Base-by-base conservation (phyloP, 768 basidiomycete genomes). In the Suillus fuscotomentosus region DNA sequence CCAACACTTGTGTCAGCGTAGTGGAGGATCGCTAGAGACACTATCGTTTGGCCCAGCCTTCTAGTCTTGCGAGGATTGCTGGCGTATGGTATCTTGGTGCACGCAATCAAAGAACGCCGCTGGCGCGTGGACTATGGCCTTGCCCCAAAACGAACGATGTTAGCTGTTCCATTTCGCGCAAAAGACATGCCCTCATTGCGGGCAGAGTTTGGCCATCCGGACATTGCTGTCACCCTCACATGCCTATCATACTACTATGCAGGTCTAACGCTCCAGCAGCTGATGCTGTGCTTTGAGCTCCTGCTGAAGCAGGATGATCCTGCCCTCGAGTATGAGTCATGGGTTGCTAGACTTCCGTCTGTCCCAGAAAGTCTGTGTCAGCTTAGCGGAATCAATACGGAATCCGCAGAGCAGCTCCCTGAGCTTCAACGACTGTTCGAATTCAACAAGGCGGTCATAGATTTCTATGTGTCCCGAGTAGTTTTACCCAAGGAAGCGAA, bases 401-500 rank as follows among this genome's bases (percentile, higher is more conserved):
- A 51, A 27, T 51, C 50, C 22, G 50, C 3, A 67, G 51, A 53
- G 27, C 51, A 53, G 51, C 51, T 53, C 27, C 27, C 5, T 5
- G 51, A 64, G 2, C 62, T 75, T 14, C 39, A 66, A n/a, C 69
- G 68, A 11, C 27, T 66, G 4, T 68, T 75, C 24, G 36, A 55
- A 41, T 51, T 50, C 38, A 74, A 74, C 56, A 63, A 71, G 34
- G 64, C 64, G 1, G 68, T 68, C n/a, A 65, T 75, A 39, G 70
- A 75, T 41, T 75, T 73, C 50, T 75, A 67, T 60, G 60, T 75
- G 11, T 66, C 74, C 10, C 56, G 63, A 36, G 51, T 69, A 3
- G 73, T 75, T 10, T 75, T 75, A 38, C 73, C 73, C 17, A 72
- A 60, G 65, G 69, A 69, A 65, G 70, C 69, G 38, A 75, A 74